Percentiles rank a stretch among this genome's conserved stretches.
phyloP scores from a whole-genome alignment of 805 yeast species.

The Saccharomycopsis schoenii region DNA sequence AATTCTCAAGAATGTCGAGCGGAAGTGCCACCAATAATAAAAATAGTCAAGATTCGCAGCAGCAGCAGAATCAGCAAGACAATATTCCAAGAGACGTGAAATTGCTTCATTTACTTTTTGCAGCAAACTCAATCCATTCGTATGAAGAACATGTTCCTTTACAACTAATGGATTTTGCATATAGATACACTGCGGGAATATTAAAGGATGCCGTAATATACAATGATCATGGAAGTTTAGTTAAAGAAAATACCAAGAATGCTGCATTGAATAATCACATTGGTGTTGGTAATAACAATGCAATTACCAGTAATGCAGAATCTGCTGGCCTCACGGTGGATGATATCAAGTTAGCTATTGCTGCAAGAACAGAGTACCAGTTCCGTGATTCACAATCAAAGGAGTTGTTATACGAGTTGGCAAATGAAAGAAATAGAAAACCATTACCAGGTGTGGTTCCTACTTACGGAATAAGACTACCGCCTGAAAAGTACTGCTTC shows the following conservation, averaged over 20 bases:
- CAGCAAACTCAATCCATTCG: constrained; percentile 83
- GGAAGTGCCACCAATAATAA: background rate
- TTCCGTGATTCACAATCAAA: constrained; percentile 89
- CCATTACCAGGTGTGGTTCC: constrained; percentile 88
- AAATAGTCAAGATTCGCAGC: background rate
- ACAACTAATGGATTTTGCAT: constrained; percentile 95
- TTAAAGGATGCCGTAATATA: constrained; percentile 84
- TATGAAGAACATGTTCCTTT: constrained; percentile 95
- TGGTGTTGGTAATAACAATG: constrained; percentile 32
- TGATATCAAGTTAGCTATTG: constrained; percentile 85
- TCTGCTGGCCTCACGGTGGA: constrained; percentile 39
- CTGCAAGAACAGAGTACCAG: constrained; percentile 90
- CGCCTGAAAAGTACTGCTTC: constrained; percentile 94
- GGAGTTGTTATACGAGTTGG: constrained; percentile 80
- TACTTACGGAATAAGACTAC: constrained; percentile 84
- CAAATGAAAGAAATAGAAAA: constrained; percentile 83
- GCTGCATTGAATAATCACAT: constrained; percentile 23
- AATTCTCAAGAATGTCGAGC: background rate
- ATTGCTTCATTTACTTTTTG: constrained; percentile 78
- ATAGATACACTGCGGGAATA: constrained; percentile 75
- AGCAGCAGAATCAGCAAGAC: constrained; percentile 4
- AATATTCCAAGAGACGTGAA: constrained; percentile 77
- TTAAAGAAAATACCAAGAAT: constrained; percentile 24
- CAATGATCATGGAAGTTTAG: constrained; percentile 62
- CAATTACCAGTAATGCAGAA: constrained; percentile 34